Percentiles rank a stretch among this genome's conserved stretches.
Conservation (phyloP, 805 yeast species). For the Metschnikowia noctiluminum region DNA sequence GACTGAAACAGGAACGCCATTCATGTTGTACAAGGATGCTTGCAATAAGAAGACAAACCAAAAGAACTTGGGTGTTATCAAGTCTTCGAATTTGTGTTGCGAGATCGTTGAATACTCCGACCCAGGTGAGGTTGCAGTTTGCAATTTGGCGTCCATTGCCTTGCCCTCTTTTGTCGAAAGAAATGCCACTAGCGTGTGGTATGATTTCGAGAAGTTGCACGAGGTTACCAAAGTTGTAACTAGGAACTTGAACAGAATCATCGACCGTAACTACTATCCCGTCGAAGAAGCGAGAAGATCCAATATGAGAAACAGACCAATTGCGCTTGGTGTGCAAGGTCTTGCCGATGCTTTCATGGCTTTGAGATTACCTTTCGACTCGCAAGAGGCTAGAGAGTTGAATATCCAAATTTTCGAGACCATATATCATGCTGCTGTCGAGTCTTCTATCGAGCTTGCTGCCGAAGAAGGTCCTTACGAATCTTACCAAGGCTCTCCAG, state of each 20-base stretch:
- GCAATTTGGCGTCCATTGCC: slow-evolving; percentile 59
- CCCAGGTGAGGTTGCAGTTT: slow-evolving; percentile 58
- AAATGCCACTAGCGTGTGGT: slow-evolving; percentile 42
- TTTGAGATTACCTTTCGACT: slow-evolving; percentile 55
- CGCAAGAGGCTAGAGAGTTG: slow-evolving; percentile 52
- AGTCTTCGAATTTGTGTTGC: slow-evolving; percentile 60
- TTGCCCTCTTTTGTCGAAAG: slow-evolving; percentile 54
- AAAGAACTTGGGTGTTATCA: slow-evolving; percentile 57
- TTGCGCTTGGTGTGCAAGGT: slow-evolving; percentile 64
- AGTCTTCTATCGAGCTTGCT: slow-evolving; percentile 55
- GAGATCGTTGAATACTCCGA: slow-evolving; percentile 61
- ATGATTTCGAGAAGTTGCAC: slow-evolving; percentile 55
- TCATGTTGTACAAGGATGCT: slow-evolving; percentile 62
- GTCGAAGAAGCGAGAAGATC: slow-evolving; percentile 52
- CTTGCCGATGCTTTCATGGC: slow-evolving; percentile 57
- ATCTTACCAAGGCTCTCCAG: slow-evolving; percentile 55
- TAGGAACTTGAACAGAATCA: slow-evolving; percentile 53
- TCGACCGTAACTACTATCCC: slow-evolving; percentile 56
- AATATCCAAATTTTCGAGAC: slow-evolving; percentile 61
- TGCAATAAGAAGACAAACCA: slow-evolving; percentile 58
- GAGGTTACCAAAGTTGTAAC: slow-evolving; percentile 52
- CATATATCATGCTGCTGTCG: slow-evolving; percentile 57
- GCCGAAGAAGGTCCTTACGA: slow-evolving; percentile 48
- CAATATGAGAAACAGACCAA: slow-evolving; percentile 57
- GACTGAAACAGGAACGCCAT: slow-evolving; percentile 64